Evolutionary conservation across 139 green algal species (phyloP), one percentile per base, ranked within the genome.

Genomic region (Chlamydomonas sp.): DNA sequence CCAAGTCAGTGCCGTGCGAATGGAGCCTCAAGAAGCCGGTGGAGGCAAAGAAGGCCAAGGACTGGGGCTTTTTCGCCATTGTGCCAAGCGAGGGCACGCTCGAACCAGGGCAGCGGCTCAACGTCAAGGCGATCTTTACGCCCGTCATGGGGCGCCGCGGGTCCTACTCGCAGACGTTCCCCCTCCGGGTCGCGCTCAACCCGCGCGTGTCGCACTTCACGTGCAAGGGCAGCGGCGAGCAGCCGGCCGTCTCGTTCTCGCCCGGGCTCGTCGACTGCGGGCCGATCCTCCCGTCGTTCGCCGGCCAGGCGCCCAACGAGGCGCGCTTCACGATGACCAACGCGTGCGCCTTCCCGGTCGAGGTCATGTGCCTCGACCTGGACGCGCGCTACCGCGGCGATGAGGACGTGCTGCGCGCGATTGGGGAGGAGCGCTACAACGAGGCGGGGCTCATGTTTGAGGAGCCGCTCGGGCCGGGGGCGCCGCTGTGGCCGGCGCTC

Each of bases 341-440:
- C 76, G 68, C 77, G n/a, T 80, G 73, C 43, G 58, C 81, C 69
- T 66, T 74, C 49, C 65, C 74, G 24, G 58, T 83, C 1, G 82
- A 92, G 79, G 84, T 92, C 38, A 79, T 87, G n/a, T 84, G 65
- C 2, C 67, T 89, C 67, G 85, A 95, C 73, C 77, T 89, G 29
- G 89, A 95, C 72, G 72, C 68, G 60, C 80, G 81, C 73, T 90
- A 88, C 65, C 24, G 75, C 3, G 71, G 74, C 48, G 87, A 91
- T 43, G 87, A 92, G 64, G 80, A 89, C 37, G 48, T 75, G 6
- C 77, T 95, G 20, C 65, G 43, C 24, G 37, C 22, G 24, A 35
- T 71, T 4, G 43, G 34, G 5, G 65, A 60, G 22, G 28, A 61
- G 28, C 65, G 48, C 3, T 89, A 80, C 63, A 75, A 71, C 30